These are phyloP conservation scores for Chalciporus piperatus DNA, from an alignment of 768 basidiomycete species.

Conservation along the genomic window DNA sequence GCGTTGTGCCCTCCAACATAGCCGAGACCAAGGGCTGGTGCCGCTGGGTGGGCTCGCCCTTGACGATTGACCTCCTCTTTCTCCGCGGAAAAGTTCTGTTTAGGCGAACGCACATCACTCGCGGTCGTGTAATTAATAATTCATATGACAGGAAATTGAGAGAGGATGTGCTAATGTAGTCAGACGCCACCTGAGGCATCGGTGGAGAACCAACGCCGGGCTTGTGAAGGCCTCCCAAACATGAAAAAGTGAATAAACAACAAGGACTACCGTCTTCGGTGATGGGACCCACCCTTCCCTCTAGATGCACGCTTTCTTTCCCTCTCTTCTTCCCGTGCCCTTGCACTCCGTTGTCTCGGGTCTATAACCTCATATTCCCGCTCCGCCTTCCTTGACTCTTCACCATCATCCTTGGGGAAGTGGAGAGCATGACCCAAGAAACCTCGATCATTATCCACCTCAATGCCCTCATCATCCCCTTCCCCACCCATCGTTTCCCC, in stretches of 20 bases:
- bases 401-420: conserved; percentile 77
- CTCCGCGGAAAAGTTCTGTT: no score
- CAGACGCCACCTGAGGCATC: no score
- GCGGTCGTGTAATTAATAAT: no score
- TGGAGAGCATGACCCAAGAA: conserved; percentile 71
- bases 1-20: no score
- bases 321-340: conserved; percentile 75
- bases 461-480: conserved; percentile 55
- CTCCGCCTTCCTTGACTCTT: conserved; percentile 75
- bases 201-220: not conserved
- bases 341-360: conserved; percentile 67
- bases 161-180: no score
- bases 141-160: no score
- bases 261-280: conserved; percentile 21
- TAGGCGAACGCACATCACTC: no score
- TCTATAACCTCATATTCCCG: conserved; percentile 90
- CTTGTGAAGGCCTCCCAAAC: no score
- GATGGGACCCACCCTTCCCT: conserved; percentile 19
- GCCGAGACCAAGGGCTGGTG: no score
- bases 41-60: no score
- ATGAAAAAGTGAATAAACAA: not conserved
- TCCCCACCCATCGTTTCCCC: conserved; percentile 6
- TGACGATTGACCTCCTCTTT: no score
- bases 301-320: conserved; percentile 50
- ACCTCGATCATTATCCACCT: conserved; percentile 74